Base-by-base conservation (phyloP, 1,139 yeast genomes). In the Nakaseomyces sp. region DNA sequence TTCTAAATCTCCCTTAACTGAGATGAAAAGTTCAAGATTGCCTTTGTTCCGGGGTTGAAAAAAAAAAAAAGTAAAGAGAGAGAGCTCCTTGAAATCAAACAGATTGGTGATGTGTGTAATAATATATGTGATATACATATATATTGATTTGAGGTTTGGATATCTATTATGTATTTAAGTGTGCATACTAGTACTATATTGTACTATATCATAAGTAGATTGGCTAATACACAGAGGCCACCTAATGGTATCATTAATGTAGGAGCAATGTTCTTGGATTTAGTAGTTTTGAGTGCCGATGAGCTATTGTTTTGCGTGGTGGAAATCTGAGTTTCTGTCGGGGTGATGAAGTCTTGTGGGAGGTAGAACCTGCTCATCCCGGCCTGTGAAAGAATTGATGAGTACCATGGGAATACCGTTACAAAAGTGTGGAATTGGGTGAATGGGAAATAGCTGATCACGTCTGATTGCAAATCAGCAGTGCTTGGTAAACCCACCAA, bases 321-420 rank as follows among this genome's bases (percentile, higher is more conserved):
- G 4, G 36, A 6, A 1, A 18, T 12, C 13, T 32, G 13, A 4
- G 36, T 8, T 12, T 17, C 36, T 12, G 36, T 18, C 13, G 22
- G 36, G 6, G 59, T 49, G 15, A 58, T 41, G 49, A 68, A 67
- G 47, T 70, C 64, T 6, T 54, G 56, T 4, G 76, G 75, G 3
- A 61, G 45, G 45, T 63, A 66, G 26, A 70, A 52, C 1, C 68
- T 61, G 2, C 72, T 49, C 10, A 50, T 55, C 4, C 60, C 60
- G 5, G 65, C 71, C 1, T 53, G 60, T 1, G 50, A 37, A 36
- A 71, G 43, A 25, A 71, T 47, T 1, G 65, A 57, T 1, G 63
- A 39, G 48, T 71, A 69, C 75, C 75, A 71, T 3, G 73, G 72
- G 48, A 72, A 70, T 3, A 57, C 60, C 1, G 70, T 58, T 15